These are phyloP conservation scores for Hericium erinaceus DNA, from an alignment of 768 basidiomycete species.

Conservation along the genomic window DNA sequence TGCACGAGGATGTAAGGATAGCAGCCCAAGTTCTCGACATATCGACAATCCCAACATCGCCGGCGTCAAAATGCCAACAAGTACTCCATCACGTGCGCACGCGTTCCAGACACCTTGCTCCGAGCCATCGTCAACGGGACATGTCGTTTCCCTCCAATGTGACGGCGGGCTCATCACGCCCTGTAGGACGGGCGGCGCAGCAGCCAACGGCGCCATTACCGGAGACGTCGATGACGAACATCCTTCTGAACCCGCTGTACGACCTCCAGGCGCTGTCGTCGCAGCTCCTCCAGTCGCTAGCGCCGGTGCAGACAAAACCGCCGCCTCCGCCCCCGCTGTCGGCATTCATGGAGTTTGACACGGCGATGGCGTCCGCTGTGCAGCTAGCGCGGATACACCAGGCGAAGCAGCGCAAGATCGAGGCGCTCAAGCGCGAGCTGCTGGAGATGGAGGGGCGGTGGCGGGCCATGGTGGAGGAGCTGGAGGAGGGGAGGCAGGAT, in stretches of 20 bases:
- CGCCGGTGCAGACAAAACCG: constrained; percentile 53
- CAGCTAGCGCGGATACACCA: constrained; percentile 64
- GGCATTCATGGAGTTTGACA: constrained; percentile 56
- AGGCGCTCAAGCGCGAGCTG: constrained; percentile 62
- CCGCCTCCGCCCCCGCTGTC: constrained; percentile 48
- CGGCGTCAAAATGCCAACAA: too few species aligned
- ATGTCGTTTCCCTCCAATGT: neutral
- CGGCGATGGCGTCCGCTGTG: constrained; percentile 54
- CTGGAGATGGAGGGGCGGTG: constrained; percentile 56
- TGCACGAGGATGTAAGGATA: too few species aligned
- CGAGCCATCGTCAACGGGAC: neutral
- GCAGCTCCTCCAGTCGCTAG: constrained; percentile 63
- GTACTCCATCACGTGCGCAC: too few species aligned
- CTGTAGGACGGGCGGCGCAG: neutral
- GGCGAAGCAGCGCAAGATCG: constrained; percentile 65
- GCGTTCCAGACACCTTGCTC: too few species aligned
- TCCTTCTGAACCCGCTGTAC: constrained; percentile 52
- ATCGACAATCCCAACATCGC: too few species aligned
- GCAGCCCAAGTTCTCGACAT: too few species aligned
- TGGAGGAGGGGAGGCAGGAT: constrained; percentile 59
- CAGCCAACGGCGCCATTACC: neutral
- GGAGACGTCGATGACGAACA: constrained; percentile 45
- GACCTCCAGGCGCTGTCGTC: constrained; percentile 56
- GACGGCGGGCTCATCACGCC: neutral
- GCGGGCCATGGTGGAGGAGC: constrained; percentile 55